Conservation (phyloP, 1,284 basidiomycete species). For the Boletus mariae region DNA sequence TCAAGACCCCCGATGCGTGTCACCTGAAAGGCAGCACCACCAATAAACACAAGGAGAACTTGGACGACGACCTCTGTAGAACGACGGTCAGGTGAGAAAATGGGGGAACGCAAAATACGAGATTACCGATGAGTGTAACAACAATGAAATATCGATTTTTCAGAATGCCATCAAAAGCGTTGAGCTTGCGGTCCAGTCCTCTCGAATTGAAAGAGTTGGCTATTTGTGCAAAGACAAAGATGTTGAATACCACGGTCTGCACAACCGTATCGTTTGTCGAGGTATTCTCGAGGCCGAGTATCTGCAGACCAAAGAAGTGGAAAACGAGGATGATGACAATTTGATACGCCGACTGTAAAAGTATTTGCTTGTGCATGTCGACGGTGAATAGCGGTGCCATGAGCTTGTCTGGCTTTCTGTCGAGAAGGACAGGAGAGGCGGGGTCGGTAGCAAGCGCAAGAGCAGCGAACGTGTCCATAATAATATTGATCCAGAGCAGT, state of each 20-base stretch:
- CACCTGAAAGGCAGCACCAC: slow-evolving; percentile 92
- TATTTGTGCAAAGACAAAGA: slow-evolving; percentile 95
- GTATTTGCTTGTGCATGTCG: slow-evolving; percentile 94
- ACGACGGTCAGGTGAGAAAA: not conserved
- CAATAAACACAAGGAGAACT: slow-evolving; percentile 87
- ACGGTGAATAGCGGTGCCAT: slow-evolving; percentile 85
- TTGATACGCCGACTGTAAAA: slow-evolving; percentile 89
- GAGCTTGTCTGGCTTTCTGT: slow-evolving; percentile 89
- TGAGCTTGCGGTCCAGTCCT: slow-evolving; percentile 80
- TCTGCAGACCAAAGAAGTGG: slow-evolving; percentile 78
- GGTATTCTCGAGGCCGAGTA: slow-evolving; percentile 59
- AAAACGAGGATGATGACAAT: slow-evolving; percentile 82
- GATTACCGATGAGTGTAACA: slow-evolving; percentile 81
- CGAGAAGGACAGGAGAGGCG: slow-evolving; percentile 75
- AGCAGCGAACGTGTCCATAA: slow-evolving; percentile 98
- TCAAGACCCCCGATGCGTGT: slow-evolving; percentile 73
- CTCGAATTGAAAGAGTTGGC: slow-evolving; percentile 94
- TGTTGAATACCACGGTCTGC: slow-evolving; percentile 91
- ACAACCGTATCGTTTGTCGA: slow-evolving; percentile 52
- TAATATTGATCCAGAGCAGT: slow-evolving; percentile 95
- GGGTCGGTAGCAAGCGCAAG: slow-evolving; percentile 96
- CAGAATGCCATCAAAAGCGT: slow-evolving; percentile 84
- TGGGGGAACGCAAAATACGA: not conserved
- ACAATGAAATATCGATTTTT: slow-evolving; percentile 83
- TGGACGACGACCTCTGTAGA: slow-evolving; percentile 80